phyloP scores from a whole-genome alignment of 2,329 filamentous ascomycete species.

The Neofusicoccum cordaticola region DNA sequence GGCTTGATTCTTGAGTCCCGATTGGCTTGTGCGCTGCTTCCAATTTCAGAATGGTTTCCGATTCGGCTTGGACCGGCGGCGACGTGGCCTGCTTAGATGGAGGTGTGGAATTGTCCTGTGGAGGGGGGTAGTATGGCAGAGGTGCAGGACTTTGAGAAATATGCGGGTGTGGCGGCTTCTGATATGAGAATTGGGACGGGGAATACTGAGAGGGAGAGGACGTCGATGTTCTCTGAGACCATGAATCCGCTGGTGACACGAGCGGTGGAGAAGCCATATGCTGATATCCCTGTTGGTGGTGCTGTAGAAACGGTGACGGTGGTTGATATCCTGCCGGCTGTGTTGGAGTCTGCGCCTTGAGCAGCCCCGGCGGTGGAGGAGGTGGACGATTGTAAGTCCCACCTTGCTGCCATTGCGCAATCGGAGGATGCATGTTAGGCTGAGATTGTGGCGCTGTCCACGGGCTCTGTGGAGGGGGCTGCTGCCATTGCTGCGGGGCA shows the following conservation, averaged over 20 bases:
- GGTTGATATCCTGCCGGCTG: neutral
- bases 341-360: neutral
- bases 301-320: neutral
- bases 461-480: neutral
- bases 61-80: too few relatives aligned
- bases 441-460: neutral
- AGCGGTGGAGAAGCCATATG: too few relatives aligned
- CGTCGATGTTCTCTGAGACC: too few relatives aligned
- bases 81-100: too few relatives aligned
- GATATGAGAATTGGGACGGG: too few relatives aligned
- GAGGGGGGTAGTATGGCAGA: neutral
- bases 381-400: neutral
- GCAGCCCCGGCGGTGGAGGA: neutral
- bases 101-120: neutral
- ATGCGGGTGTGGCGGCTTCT: too few relatives aligned
- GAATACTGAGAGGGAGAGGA: too few relatives aligned
- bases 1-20: too few relatives aligned
- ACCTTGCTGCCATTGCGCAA: neutral
- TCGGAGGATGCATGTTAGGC: neutral
- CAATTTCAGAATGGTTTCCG: too few relatives aligned
- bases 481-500: neutral
- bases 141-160: too few relatives aligned
- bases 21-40: too few relatives aligned
- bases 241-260: too few relatives aligned
- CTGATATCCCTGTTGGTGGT: neutral